Evolutionary conservation across 345 rosid species (phyloP).

Genomic region (Euphorbia peplus): DNA sequence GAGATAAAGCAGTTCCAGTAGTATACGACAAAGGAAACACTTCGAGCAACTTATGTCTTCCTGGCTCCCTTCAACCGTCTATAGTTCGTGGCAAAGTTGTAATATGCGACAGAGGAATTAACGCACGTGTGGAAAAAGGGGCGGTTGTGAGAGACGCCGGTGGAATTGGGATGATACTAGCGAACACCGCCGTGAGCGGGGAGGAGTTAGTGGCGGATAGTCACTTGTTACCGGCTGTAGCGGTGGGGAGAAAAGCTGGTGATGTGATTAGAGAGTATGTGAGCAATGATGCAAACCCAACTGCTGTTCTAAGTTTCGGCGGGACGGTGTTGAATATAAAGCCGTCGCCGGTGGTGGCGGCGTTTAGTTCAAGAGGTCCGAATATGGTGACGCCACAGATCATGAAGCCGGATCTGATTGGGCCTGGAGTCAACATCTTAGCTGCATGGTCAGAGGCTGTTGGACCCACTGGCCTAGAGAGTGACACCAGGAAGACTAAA

Average conservation of each 20-base stretch:
- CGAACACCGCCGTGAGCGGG: conserved; percentile 57
- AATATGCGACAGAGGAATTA: conserved; percentile 73
- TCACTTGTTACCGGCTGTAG: conserved; percentile 68
- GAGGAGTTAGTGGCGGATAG: conserved; percentile 84
- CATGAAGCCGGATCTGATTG: conserved; percentile 86
- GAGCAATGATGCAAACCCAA: conserved; percentile 43
- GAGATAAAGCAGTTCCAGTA: conserved; percentile 43
- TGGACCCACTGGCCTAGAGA: conserved; percentile 71
- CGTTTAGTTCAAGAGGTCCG: conserved; percentile 89
- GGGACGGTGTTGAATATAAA: conserved; percentile 62
- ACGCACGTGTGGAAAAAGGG: conserved; percentile 80
- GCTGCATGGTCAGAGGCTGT: conserved; percentile 80
- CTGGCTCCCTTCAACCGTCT: conserved; percentile 60
- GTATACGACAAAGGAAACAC: conserved; percentile 46
- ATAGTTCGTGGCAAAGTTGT: conserved; percentile 70
- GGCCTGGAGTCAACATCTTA: conserved; percentile 81
- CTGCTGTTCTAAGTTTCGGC: conserved; percentile 47
- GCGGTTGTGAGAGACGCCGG: conserved; percentile 71
- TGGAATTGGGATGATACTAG: conserved; percentile 83
- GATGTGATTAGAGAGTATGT: conserved; percentile 53
- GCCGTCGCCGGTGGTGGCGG: conserved; percentile 90
- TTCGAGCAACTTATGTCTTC: conserved; percentile 59
- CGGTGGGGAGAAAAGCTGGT: conserved; percentile 66
- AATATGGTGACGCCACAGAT: conserved; percentile 67
- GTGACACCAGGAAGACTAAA: conserved; percentile 51